Evolutionary conservation across 2,329 filamentous ascomycete genomes (phyloP).

Genomic region (Aureobasidium sp.): DNA sequence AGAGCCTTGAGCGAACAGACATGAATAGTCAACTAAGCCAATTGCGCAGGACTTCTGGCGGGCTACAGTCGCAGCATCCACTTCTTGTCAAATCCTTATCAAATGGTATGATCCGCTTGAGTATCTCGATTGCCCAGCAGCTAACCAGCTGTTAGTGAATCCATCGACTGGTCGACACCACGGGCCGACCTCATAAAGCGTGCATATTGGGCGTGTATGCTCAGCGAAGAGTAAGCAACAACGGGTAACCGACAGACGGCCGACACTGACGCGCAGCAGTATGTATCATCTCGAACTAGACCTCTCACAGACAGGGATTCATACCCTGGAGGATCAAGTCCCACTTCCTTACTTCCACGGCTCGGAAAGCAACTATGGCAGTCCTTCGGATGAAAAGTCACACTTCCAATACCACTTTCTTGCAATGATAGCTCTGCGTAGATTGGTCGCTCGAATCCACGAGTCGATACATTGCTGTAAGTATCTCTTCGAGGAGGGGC

Average conservation of each 20-base stretch:
- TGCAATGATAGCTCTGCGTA: slow-evolving; percentile 52
- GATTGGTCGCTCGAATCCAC: slow-evolving; percentile 49
- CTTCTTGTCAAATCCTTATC: slow-evolving; percentile 51
- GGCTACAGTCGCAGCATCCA: slow-evolving; percentile 49
- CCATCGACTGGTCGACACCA: slow-evolving; percentile 41
- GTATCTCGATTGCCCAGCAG: slow-evolving; percentile 22
- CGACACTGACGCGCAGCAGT: slow-evolving; percentile 28
- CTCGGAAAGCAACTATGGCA: slow-evolving; percentile 34
- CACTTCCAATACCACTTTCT: slow-evolving; percentile 54
- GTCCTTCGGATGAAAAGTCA: slow-evolving; percentile 43
- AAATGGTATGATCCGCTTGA: slow-evolving; percentile 38
- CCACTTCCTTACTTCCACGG: slow-evolving; percentile 49
- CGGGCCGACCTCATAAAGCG: slow-evolving; percentile 48
- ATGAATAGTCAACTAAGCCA: not conserved
- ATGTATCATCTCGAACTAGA: slow-evolving; percentile 53
- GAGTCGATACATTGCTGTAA: slow-evolving; percentile 46
- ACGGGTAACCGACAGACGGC: not conserved
- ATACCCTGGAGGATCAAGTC: slow-evolving; percentile 47
- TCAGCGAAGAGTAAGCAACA: slow-evolving; percentile 45
- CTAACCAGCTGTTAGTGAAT: slow-evolving; percentile 19
- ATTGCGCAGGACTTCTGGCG: slow-evolving; percentile 48
- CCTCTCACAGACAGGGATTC: slow-evolving; percentile 49
- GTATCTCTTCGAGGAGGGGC: slow-evolving; percentile 21
- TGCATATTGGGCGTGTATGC: slow-evolving; percentile 52
- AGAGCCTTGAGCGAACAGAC: not conserved